Conservation (phyloP, 805 yeast genomes). For the Yamadazyma laniorum region DNA sequence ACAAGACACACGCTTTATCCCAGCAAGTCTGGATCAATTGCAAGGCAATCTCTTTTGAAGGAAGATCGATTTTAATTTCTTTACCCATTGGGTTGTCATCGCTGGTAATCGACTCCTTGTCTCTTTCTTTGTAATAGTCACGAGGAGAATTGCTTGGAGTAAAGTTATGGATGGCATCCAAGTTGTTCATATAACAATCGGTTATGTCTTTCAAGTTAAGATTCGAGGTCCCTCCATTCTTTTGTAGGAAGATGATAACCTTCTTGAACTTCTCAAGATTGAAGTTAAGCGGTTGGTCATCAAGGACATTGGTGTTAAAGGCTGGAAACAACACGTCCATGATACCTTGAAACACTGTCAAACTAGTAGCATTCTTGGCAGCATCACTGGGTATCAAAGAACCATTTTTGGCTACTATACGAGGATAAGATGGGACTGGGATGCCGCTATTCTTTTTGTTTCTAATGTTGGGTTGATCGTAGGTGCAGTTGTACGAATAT, state of each 20-base stretch:
- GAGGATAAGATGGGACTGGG: conserved; percentile 23
- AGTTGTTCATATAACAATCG: conserved; percentile 27
- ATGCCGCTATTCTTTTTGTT: conserved; percentile 42
- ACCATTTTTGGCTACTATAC: conserved; percentile 8
- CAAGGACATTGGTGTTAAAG: conserved; percentile 28
- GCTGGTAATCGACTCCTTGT: conserved; percentile 12
- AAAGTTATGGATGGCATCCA: conserved; percentile 11
- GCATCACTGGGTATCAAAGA: conserved; percentile 9
- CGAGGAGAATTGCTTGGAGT: conserved; percentile 12
- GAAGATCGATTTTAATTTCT: conserved; percentile 67
- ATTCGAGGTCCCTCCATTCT: conserved; percentile 2
- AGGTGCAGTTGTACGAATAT: conserved; percentile 80
- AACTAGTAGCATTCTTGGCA: conserved; percentile 17
- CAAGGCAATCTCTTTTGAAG: conserved; percentile 71
- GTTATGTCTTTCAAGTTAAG: conserved; percentile 25
- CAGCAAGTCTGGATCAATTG: conserved; percentile 73
- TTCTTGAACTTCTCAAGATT: conserved; percentile 35
- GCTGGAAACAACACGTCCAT: conserved; percentile 35
- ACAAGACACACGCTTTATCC: conserved; percentile 82
- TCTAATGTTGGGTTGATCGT: conserved; percentile 70
- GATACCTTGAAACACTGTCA: conserved; percentile 32
- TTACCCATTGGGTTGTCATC: conserved; percentile 24
- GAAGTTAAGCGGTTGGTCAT: conserved; percentile 31
- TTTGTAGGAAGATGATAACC: conserved; percentile 13
- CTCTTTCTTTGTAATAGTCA: conserved; percentile 4